Base-by-base conservation (phyloP, 2,329 filamentous ascomycete genomes). In the Colletotrichum chlorophyti region DNA sequence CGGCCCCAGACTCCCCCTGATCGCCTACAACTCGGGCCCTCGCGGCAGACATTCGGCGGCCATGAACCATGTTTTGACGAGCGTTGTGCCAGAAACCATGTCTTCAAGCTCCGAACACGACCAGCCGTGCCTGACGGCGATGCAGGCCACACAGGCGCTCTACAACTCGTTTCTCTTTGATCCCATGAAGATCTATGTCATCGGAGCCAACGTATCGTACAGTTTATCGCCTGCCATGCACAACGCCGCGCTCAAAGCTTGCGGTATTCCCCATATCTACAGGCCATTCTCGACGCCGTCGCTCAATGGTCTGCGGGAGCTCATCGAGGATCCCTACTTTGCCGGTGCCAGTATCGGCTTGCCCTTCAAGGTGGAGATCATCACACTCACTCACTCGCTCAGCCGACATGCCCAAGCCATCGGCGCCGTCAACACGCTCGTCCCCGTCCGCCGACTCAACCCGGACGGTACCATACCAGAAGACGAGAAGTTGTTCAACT, bases 211-310 rank as follows among this genome's bases (percentile, higher is more conserved):
- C 53, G 85, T 90, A 9, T 83, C 81, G 46, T 91, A 90, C 74
- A 91, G 87, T 68, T 71, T 93, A 53, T 92, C 90, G 0, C 90
- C 90, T 1, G 86, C 87, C 6, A 93, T 93, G 89, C 90, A 93
- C 69, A 90, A 87, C 52, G 80, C 87, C 6, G 90, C 89, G 0
- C 85, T 90, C 57, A 77, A 80, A 49, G 82, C 81, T 1, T 89
- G 85, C 63, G 90, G 89, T 0, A 84, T 93, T 69, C 86, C 85
- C 0, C 90, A 93, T 64, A 72, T 79, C 6, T 92, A 91, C 67
- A 74, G 78, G n/a, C 84, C 85, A 1, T 80, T 85, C 54, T 87
- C 90, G 46, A 86, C 86, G 5, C 74, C 79, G 15, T 84, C 84
- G 0, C 70, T 93, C 10, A 82, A 84, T 32, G 83, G 84, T 10